Conservation (phyloP, 2,329 filamentous ascomycete species). For the Cadophora luteo-olivacea region DNA sequence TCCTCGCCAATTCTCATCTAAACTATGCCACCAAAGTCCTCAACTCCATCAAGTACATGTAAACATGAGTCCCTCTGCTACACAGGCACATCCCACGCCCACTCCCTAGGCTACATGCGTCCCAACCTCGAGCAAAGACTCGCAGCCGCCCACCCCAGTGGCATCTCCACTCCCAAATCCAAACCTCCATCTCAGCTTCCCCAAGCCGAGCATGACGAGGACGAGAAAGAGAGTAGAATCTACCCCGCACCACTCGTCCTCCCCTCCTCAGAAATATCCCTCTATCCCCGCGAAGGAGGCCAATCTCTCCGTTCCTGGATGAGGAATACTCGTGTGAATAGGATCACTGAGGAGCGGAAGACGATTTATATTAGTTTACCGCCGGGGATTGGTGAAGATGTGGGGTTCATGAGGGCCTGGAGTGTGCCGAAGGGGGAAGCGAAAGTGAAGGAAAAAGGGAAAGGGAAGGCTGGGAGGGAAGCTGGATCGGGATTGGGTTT, state of each 20-base stretch:
- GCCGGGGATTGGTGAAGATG: constrained; percentile 26
- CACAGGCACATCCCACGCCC: not conserved
- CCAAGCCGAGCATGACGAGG: not conserved
- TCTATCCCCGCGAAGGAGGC: constrained; percentile 31
- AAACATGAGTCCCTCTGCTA: constrained; percentile 4
- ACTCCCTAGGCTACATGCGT: not conserved
- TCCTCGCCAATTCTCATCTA: no score
- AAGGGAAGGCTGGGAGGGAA: no score
- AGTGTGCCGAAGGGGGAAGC: constrained; percentile 1
- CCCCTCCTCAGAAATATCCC: constrained; percentile 37
- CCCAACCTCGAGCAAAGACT: constrained; percentile 1
- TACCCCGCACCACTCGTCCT: constrained; percentile 40
- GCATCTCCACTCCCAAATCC: not conserved
- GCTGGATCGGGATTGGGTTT: constrained; percentile 15
- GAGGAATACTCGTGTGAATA: constrained; percentile 32
- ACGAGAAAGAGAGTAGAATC: constrained; percentile 3
- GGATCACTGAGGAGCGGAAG: constrained; percentile 31
- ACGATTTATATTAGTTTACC: constrained; percentile 38
- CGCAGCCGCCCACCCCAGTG: not conserved
- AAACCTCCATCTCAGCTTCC: not conserved
- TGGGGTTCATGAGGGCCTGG: constrained; percentile 28
- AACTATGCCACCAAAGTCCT: not conserved
- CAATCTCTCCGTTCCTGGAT: constrained; percentile 39
- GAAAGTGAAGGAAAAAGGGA: no score
- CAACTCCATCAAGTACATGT: not conserved